phyloP scores from a whole-genome alignment of 2,329 filamentous ascomycete species.

The Lachnum nothofagi region DNA sequence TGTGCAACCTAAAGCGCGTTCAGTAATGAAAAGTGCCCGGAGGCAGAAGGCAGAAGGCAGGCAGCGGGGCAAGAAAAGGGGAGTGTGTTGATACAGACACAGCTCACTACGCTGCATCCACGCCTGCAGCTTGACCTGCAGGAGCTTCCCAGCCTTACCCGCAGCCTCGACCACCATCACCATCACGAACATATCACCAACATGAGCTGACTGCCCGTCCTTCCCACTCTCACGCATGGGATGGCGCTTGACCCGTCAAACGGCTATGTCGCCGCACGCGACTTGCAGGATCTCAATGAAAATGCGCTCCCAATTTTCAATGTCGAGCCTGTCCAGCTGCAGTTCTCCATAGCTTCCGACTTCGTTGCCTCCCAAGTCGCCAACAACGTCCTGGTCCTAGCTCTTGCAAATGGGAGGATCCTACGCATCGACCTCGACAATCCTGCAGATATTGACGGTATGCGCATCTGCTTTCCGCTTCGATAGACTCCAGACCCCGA shows the following conservation, averaged over 20 bases:
- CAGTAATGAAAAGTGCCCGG: too few species aligned
- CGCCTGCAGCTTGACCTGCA: too few species aligned
- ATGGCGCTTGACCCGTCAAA: slow-evolving; percentile 69
- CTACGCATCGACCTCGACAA: slow-evolving; percentile 90
- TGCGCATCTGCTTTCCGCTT: slow-evolving; percentile 15
- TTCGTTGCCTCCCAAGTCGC: slow-evolving; percentile 96
- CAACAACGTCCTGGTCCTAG: slow-evolving; percentile 92
- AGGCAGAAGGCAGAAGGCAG: too few species aligned
- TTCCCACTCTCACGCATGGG: too few species aligned
- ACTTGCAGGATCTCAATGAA: slow-evolving; percentile 55
- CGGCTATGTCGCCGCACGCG: slow-evolving; percentile 65
- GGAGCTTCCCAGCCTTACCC: slow-evolving; percentile 19
- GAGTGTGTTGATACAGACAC: too few species aligned
- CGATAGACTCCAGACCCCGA: too few species aligned
- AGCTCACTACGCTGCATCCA: too few species aligned
- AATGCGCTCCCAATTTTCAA: slow-evolving; percentile 82
- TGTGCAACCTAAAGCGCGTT: background rate
- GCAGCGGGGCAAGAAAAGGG: too few species aligned
- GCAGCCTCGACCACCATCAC: slow-evolving; percentile 25
- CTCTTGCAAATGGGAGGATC: slow-evolving; percentile 86
- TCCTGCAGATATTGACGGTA: slow-evolving; percentile 90
- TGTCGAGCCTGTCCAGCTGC: slow-evolving; percentile 84
- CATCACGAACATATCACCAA: slow-evolving; percentile 28
- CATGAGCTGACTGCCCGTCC: too few species aligned
- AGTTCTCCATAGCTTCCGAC: slow-evolving; percentile 90